Conservation (phyloP, 169 alveolate species). For the Cryptosporidium sp. region DNA sequence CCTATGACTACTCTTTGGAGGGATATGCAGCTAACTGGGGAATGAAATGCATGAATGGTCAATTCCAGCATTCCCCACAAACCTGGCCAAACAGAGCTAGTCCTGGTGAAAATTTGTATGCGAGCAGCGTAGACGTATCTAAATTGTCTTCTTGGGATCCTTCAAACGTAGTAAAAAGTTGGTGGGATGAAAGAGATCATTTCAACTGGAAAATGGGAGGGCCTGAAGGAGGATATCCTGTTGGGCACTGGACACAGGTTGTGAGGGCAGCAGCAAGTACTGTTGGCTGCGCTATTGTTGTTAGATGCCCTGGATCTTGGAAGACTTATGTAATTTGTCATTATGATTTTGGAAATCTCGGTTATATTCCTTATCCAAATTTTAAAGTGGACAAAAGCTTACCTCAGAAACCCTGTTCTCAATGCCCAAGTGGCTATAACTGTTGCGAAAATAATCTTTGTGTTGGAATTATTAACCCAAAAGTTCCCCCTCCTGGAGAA, state of each 20-base stretch:
- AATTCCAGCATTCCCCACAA: constrained; percentile 69
- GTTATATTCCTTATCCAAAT: constrained; percentile 77
- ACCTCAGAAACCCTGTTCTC: constrained; percentile 73
- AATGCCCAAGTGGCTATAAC: constrained; percentile 72
- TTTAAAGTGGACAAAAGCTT: constrained; percentile 37
- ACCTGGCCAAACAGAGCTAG: constrained; percentile 80
- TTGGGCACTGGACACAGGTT: constrained; percentile 81
- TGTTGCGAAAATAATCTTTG: constrained; percentile 74
- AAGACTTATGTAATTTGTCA: constrained; percentile 79
- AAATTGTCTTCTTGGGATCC: constrained; percentile 77
- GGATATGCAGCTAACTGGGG: constrained; percentile 80
- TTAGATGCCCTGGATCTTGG: constrained; percentile 80
- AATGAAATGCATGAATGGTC: constrained; percentile 74
- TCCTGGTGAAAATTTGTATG: constrained; percentile 79
- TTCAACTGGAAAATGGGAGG: constrained; percentile 76
- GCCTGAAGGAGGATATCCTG: constrained; percentile 78
- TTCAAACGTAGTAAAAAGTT: constrained; percentile 77
- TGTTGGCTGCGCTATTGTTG: constrained; percentile 79
- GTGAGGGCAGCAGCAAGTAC: constrained; percentile 81
- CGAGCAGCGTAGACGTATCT: constrained; percentile 77
- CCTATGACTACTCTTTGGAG: constrained; percentile 77
- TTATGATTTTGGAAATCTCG: constrained; percentile 79
- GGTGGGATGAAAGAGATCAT: constrained; percentile 82
- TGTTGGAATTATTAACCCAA: constrained; percentile 64
- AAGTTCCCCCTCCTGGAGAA: constrained; percentile 72